Evolutionary conservation across 1,139 yeast species (phyloP), one percentile per base, ranked within the genome.

Genomic region (Yamadazyma pseudoaaseri): DNA sequence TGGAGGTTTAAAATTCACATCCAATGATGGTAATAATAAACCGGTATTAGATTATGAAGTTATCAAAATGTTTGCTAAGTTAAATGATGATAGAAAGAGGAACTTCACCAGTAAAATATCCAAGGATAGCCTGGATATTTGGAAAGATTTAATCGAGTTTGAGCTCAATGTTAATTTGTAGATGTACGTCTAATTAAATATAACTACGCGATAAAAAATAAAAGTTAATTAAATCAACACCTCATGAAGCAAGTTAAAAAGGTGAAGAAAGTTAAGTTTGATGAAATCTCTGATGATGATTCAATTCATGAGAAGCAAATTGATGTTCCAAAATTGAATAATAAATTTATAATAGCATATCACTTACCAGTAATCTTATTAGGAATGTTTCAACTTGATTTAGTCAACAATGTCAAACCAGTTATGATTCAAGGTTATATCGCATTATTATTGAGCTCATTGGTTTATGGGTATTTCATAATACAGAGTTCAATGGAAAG

Each of bases 131-230:
- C 66, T 68, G 33, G 89, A 82, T 29, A 62, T 82, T 10, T 83
- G 87, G 81, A 73, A 75, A 43, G 90, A 83, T 54, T 57, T 83
- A 34, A 73, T 82, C 20, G 79, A 76, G 43, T 61, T 76, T 33
- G 74, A 69, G 35, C 60, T 62, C 37, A 58, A 57, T 14, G 52
- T 66, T 41, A 55, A 54, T 20, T 31, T 38, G 26, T 39, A 35
- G 21, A 10, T 23, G 26, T 23, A 23, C n/a, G 26, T 23, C 7
- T 7, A 9, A 11, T 11, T 23, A 23, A 23, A 23, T 18, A 18
- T 7, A 18, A 7, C 9, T 7, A 18, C 21, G 21, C 21, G 21
- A 18, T 18, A 7, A 18, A 10, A 18, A 18, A 18, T 18, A 7
- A 18, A 7, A 10, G 21, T 22, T 22, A 10, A 18, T 18, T 18